Conservation (phyloP, 495 filamentous ascomycete species). For the Hyaloscypha variabilis region DNA sequence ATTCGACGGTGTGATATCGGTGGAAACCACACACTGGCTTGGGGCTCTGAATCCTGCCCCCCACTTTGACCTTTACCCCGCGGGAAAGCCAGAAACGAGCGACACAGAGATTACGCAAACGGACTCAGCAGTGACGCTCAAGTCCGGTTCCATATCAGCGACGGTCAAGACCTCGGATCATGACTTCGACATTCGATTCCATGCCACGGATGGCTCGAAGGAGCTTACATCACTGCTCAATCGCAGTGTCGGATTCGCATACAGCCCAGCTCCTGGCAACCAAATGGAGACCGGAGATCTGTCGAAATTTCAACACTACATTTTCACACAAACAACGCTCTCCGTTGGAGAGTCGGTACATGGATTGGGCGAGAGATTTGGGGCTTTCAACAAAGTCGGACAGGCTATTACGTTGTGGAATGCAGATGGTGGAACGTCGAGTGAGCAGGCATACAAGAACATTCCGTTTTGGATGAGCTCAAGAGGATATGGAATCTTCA, state of each 20-base stretch:
- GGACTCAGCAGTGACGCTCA: slow-evolving; percentile 52
- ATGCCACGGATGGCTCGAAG: slow-evolving; percentile 46
- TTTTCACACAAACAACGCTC: slow-evolving; percentile 64
- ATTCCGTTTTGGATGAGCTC: slow-evolving; percentile 72
- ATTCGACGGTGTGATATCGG: slow-evolving; percentile 61
- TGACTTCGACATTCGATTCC: slow-evolving; percentile 59
- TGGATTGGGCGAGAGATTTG: slow-evolving; percentile 72
- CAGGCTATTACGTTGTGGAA: slow-evolving; percentile 72
- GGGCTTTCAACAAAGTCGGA: slow-evolving; percentile 70
- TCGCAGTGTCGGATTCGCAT: slow-evolving; percentile 62
- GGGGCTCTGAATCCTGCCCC: slow-evolving; percentile 60
- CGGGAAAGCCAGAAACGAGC: slow-evolving; percentile 45
- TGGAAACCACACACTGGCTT: slow-evolving; percentile 67
- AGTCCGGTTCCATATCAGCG: slow-evolving; percentile 56
- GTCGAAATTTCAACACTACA: slow-evolving; percentile 57
- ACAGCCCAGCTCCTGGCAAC: slow-evolving; percentile 50
- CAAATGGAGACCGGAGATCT: slow-evolving; percentile 55
- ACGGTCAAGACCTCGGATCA: slow-evolving; percentile 54
- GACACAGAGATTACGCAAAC: slow-evolving; percentile 50
- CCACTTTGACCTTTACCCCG: slow-evolving; percentile 62
- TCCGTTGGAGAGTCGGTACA: slow-evolving; percentile 69
- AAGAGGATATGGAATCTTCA: slow-evolving; percentile 71
- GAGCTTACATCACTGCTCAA: slow-evolving; percentile 60
- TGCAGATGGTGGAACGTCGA: slow-evolving; percentile 70
- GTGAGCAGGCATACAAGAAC: slow-evolving; percentile 75